phyloP scores from a whole-genome alignment of 805 yeast species.

The Dipodascus albidus region DNA sequence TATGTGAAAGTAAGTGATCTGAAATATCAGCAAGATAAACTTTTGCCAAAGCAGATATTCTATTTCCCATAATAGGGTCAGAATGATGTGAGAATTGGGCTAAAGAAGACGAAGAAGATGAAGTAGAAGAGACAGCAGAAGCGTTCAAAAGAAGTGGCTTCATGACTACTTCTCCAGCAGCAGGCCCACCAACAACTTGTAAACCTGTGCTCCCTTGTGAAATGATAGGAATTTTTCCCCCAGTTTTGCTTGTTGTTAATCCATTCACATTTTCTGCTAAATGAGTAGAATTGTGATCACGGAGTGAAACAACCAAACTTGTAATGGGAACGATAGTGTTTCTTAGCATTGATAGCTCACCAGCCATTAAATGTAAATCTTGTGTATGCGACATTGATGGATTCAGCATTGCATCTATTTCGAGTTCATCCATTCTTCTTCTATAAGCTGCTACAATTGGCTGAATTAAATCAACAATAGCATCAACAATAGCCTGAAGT shows the following conservation, averaged over 20 bases:
- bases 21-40: slow-evolving; percentile 43
- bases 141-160: background rate
- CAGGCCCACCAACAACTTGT: background rate
- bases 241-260: background rate
- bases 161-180: background rate
- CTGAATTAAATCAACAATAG: slow-evolving; percentile 40
- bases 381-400: slow-evolving; percentile 43
- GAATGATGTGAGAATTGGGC: background rate
- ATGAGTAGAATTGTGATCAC: slow-evolving; percentile 26
- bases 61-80: slow-evolving; percentile 3
- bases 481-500: slow-evolving; percentile 45
- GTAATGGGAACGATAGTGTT: slow-evolving; percentile 38
- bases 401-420: slow-evolving; percentile 36
- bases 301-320: slow-evolving; percentile 34
- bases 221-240: background rate
- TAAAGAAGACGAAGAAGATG: background rate
- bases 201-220: slow-evolving; percentile 1
- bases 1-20: slow-evolving; percentile 39
- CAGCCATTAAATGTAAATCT: slow-evolving; percentile 40
- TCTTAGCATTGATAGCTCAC: slow-evolving; percentile 39
- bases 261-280: background rate
- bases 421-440: slow-evolving; percentile 36
- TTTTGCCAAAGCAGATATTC: slow-evolving; percentile 33
- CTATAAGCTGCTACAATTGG: slow-evolving; percentile 46
- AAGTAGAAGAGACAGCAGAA: background rate